A percentile compares a stretch with the other conserved stretches of the same genome.
Conservation (phyloP, 495 filamentous ascomycete species). For the Aspergillus affinis region DNA sequence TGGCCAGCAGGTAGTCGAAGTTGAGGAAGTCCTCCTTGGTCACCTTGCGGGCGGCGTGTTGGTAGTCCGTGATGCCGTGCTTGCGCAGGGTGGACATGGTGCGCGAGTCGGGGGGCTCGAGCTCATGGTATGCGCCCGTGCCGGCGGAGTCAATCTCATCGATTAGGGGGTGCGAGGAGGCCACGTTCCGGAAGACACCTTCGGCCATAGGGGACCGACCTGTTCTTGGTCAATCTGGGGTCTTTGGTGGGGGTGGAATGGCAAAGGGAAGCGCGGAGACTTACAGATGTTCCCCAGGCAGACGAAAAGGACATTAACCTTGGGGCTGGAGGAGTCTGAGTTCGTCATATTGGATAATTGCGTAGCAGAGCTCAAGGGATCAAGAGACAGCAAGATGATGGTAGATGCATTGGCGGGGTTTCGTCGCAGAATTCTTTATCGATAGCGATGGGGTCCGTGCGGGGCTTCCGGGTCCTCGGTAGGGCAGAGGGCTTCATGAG, state of each 20-base stretch:
- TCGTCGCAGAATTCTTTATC: slow-evolving; percentile 15
- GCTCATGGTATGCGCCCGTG: slow-evolving; percentile 79
- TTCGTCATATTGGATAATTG: slow-evolving; percentile 17
- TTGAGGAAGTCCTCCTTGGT: slow-evolving; percentile 67
- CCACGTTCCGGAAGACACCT: slow-evolving; percentile 78
- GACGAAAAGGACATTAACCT: slow-evolving; percentile 85
- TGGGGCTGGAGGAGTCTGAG: slow-evolving; percentile 21
- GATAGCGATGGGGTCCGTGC: slow-evolving; percentile 12
- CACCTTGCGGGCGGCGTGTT: slow-evolving; percentile 76
- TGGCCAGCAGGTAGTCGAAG: slow-evolving; percentile 93
- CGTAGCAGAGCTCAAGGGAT: neutral
- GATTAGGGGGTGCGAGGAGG: slow-evolving; percentile 59
- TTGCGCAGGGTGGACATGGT: slow-evolving; percentile 77
- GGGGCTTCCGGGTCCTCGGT: neutral
- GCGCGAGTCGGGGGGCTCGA: slow-evolving; percentile 72
- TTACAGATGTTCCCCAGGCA: slow-evolving; percentile 95
- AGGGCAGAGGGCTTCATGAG: neutral
- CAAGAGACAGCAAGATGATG: neutral
- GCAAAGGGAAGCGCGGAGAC: slow-evolving; percentile 15
- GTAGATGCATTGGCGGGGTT: slow-evolving; percentile 3
- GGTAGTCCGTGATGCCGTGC: slow-evolving; percentile 73
- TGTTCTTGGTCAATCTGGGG: slow-evolving; percentile 20
- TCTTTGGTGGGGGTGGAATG: slow-evolving; percentile 11
- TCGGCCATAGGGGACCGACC: slow-evolving; percentile 90
- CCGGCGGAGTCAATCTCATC: slow-evolving; percentile 81